phyloP scores from a whole-genome alignment of 108 stramenopile species.

The Aurantiochytrium sp. region DNA sequence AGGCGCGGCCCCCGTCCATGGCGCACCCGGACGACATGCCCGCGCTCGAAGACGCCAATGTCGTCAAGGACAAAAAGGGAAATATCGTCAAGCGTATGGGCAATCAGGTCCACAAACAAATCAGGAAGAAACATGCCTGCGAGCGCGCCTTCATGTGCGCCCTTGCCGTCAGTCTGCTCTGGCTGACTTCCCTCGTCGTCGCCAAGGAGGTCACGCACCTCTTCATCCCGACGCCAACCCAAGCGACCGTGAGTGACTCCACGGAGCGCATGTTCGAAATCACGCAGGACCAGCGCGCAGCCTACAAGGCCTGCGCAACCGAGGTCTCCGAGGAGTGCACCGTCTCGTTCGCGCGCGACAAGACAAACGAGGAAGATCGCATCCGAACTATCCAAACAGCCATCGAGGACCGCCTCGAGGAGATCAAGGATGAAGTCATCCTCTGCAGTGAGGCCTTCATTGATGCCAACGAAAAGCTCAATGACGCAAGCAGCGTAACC shows the following conservation, averaged over 20 bases:
- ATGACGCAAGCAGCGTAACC: not conserved
- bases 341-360: not conserved
- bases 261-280: not conserved
- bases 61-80: not conserved
- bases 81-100: not conserved
- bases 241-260: not conserved
- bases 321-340: not conserved
- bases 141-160: conserved; percentile 18
- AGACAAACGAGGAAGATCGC: not conserved
- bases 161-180: not conserved
- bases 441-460: no score
- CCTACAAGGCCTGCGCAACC: not conserved
- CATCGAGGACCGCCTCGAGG: no score
- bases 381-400: not conserved
- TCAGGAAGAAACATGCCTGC: conserved; percentile 9
- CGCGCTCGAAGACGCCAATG: no score
- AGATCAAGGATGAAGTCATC: no score
- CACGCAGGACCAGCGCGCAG: not conserved
- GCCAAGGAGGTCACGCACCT: not conserved
- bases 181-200: not conserved
- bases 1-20: not conserved
- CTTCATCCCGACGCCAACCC: not conserved
- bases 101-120: not conserved
- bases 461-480: no score
- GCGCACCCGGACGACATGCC: not conserved